These are phyloP conservation scores for Exophiala phaeomuriformis DNA, from an alignment of 2,329 filamentous ascomycete genomes.

Conservation along the genomic window DNA sequence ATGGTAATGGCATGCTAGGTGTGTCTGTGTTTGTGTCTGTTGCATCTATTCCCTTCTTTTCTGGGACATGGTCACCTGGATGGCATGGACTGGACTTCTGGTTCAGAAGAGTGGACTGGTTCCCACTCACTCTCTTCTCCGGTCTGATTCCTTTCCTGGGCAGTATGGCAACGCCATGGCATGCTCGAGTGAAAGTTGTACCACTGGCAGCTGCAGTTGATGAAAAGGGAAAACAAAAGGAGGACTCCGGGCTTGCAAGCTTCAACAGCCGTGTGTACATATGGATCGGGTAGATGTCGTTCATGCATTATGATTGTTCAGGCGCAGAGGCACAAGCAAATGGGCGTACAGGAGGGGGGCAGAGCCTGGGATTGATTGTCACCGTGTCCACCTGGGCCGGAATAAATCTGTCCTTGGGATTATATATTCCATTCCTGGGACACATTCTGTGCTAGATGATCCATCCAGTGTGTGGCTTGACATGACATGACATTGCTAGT, in stretches of 20 bases:
- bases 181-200: conserved; percentile 3
- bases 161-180: conserved; percentile 5
- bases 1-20: background rate
- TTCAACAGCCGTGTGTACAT: too few species aligned
- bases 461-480: conserved; percentile 12
- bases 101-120: conserved; percentile 5
- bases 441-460: conserved; percentile 5
- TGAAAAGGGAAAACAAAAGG: too few species aligned
- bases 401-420: conserved; percentile 8
- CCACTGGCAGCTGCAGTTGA: conserved; percentile 1
- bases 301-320: too few species aligned
- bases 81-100: background rate
- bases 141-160: conserved; percentile 9
- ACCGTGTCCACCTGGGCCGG: background rate
- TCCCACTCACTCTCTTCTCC: background rate
- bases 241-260: too few species aligned
- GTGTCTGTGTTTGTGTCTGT: background rate
- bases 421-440: background rate
- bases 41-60: conserved; percentile 2
- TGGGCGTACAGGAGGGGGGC: too few species aligned
- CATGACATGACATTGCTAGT: conserved; percentile 8
- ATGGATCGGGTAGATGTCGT: too few species aligned
- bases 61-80: too few species aligned
- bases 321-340: too few species aligned
- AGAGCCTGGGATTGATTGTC: too few species aligned